Base-by-base conservation (phyloP, 768 basidiomycete genomes). In the Botryobasidium botryosum region DNA sequence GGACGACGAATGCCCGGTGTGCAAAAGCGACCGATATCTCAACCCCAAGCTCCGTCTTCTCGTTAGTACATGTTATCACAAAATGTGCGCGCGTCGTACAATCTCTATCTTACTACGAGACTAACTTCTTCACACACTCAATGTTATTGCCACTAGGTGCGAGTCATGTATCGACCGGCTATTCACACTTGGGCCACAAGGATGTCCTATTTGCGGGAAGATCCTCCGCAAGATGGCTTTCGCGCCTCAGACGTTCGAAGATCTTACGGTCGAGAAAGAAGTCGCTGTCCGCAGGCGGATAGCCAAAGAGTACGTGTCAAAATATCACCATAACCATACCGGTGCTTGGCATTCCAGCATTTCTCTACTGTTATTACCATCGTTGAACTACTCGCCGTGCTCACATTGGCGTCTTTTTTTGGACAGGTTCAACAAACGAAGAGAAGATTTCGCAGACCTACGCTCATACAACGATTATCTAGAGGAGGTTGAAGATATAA, bases 161-260 rank as follows among this genome's bases (percentile, higher is more conserved):
- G 92, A 97, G 66, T 87, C 86, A 1, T 99, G 94, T 60, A 94
- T 99, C 55, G 94, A 97, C 61, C 76, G 91, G 6, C 61, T 96
- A 32, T 99, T 92, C 62, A 92, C 90, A 1, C 72, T 96, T 3
- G 91, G 92, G 2, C 91, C 94, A 2, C 90, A 88, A 2, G 87
- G 87, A 3, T 97, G 94, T 68, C 94, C 94, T 15, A 77, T 88
- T 46, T 99, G 94, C 61, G 75, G 72, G 43, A 84, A 78, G 55
- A 73, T 82, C 15, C 68, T 96, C 41, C 66, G 94, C 17, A 97
- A 96, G 58, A 71, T 88, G 21, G 85, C 86, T n/a, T 99, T 97
- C 57, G 82, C 77, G 13, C 86, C 88, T 0, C 90, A 92, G 58
- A 91, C 88, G 4, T 94, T 92, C 48, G 86, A 92, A 60, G 88